Conservation (phyloP, 768 basidiomycete genomes). For the Sporobolomyces phaffii region DNA sequence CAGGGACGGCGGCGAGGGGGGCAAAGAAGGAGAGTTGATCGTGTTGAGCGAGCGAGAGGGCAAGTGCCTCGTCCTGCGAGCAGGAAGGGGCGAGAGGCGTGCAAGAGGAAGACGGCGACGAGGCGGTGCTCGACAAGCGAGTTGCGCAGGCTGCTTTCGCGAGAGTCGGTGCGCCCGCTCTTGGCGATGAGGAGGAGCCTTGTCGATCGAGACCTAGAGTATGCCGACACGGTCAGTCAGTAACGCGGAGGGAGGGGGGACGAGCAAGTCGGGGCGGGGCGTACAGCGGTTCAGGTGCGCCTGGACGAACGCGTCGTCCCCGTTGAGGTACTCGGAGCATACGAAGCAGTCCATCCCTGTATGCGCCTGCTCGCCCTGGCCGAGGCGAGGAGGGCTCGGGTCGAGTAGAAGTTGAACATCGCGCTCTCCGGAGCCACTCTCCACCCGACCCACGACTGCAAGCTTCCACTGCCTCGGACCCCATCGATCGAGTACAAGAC, state of each 20-base stretch:
- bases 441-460: no score
- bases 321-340: neutral
- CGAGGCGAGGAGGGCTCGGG: neutral
- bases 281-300: constrained; percentile 26
- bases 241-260: neutral
- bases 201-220: constrained; percentile 24
- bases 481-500: no score
- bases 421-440: no score
- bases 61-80: neutral
- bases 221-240: no score
- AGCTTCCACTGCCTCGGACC: no score
- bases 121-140: no score
- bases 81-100: neutral
- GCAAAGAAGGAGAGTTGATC: no score
- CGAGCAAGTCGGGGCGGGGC: neutral
- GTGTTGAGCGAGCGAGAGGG: constrained; percentile 5
- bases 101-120: neutral
- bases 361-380: neutral
- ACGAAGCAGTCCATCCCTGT: constrained; percentile 30
- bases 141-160: no score
- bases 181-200: neutral
- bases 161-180: no score
- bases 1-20: no score
- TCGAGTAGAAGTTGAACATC: neutral
- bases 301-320: constrained; percentile 15